Percentiles rank a stretch among this genome's conserved stretches.
Conservation (phyloP, 2,329 filamentous ascomycete genomes). For the Penicillium decumbens region DNA sequence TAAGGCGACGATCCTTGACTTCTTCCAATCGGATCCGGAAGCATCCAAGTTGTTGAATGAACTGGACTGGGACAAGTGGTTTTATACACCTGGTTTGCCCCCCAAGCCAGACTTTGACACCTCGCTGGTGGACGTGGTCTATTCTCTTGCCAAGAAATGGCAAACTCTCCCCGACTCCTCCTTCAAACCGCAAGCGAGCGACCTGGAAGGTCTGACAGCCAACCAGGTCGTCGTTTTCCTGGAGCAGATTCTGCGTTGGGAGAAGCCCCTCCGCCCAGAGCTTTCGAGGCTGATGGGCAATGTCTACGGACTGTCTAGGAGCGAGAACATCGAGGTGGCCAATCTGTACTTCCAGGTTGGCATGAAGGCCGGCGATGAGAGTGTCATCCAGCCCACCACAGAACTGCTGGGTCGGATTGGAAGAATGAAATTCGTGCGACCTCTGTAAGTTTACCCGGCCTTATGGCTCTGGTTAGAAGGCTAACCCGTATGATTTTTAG, state of each 20-base stretch:
- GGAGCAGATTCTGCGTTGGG: constrained; percentile 67
- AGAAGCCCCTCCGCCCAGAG: constrained; percentile 57
- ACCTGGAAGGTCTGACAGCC: constrained; percentile 70
- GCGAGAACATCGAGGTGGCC: constrained; percentile 80
- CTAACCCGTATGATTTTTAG: constrained; percentile 22
- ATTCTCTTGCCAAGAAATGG: constrained; percentile 78
- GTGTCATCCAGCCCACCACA: constrained; percentile 65
- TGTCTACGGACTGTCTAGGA: constrained; percentile 67
- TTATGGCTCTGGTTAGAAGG: not conserved
- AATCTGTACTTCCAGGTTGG: constrained; percentile 75
- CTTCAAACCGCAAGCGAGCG: constrained; percentile 60
- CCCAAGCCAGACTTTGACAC: constrained; percentile 91
- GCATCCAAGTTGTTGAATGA: constrained; percentile 58
- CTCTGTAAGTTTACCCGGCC: constrained; percentile 53
- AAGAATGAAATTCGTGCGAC: constrained; percentile 94
- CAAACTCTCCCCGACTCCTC: constrained; percentile 47
- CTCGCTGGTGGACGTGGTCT: constrained; percentile 77
- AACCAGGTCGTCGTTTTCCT: constrained; percentile 93
- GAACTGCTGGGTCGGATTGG: constrained; percentile 76
- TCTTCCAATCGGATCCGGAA: constrained; percentile 67
- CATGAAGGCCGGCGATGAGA: constrained; percentile 66
- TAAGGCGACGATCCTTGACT: constrained; percentile 78
- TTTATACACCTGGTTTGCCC: constrained; percentile 83
- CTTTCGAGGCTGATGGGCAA: constrained; percentile 68
- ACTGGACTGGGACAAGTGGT: constrained; percentile 86